Base-by-base conservation (phyloP, 2,329 filamentous ascomycete species). In the Cladosporium sp. region DNA sequence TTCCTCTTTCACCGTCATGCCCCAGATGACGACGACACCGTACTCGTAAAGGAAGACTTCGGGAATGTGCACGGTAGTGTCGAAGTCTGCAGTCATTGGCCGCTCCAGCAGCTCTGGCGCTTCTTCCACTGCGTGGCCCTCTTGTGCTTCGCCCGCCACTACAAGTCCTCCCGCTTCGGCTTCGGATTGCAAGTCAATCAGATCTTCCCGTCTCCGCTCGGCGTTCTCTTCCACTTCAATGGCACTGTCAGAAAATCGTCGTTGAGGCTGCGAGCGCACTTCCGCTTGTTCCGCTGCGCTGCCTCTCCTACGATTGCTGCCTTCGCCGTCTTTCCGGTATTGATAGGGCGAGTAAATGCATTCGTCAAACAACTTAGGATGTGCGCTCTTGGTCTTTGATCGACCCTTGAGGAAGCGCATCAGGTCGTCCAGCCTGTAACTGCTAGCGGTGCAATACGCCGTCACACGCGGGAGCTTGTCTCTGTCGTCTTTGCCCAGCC, bases 11-110 rank as follows among this genome's bases (percentile, higher is more conserved):
- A 87, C 76, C 0, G 88, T 86, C 93, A 99, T 97, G 59, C 93
- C 93, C 93, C 93, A 99, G 66, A 97, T 90, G 12, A 99, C 93
- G 4, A 96, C 89, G 2, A 96, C 95, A 53, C 93, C 93, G 64
- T 99, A 99, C 65, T 96, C 89, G 64, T 97, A 99, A 11, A 99
- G 77, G 67, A 99, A 99, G 2, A 96, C 80, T 68, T 99, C 93
- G 0, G 93, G 91, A 1, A 88, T 95, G 69, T 96, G 89, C 3
- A 97, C 86, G 42, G 86, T 80, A 2, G 82, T 95, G 64, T 96
- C 90, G 55, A 96, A 88, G 65, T 95, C 88, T 4, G 81, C 77
- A 13, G 79, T 79, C 29, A 70, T 60, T 27, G 66, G 59, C 47
- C 58, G 53, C 4, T 59, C 54, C 9, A 43, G 36, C 8, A 50